Evolutionary conservation across 345 rosid species (phyloP).

Genomic region (Isatis tinctoria): DNA sequence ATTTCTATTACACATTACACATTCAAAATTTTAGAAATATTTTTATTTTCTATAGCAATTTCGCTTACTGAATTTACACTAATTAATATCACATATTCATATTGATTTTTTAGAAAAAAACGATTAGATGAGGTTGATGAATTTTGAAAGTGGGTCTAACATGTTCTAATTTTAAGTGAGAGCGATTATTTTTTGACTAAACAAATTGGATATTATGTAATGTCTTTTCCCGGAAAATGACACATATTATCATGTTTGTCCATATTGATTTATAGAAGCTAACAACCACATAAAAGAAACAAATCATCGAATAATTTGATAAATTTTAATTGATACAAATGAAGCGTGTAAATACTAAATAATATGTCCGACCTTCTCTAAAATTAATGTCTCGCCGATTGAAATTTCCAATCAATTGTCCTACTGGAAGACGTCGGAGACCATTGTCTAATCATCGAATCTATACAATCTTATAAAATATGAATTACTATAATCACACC

Average conservation of each 20-base stretch:
- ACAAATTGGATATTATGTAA: neutral
- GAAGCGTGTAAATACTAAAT: neutral
- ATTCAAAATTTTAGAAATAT: no score
- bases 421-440: neutral
- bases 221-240: constrained; percentile 9
- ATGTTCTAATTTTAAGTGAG: constrained; percentile 11
- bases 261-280: neutral
- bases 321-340: neutral
- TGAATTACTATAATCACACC: neutral
- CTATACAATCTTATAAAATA: neutral
- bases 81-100: neutral
- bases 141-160: constrained; percentile 2
- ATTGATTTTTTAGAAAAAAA: neutral
- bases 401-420: neutral
- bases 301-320: neutral
- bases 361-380: neutral
- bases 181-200: neutral
- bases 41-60: neutral
- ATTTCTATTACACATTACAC: no score
- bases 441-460: constrained; percentile 8
- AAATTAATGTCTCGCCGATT: neutral
- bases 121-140: neutral
- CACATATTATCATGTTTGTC: constrained; percentile 5
- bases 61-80: neutral
- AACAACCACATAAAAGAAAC: constrained; percentile 6